Percentiles rank a stretch among this genome's conserved stretches.
phyloP scores from a whole-genome alignment of 148 eudicot species.

The Vaccinium vitisidaea region DNA sequence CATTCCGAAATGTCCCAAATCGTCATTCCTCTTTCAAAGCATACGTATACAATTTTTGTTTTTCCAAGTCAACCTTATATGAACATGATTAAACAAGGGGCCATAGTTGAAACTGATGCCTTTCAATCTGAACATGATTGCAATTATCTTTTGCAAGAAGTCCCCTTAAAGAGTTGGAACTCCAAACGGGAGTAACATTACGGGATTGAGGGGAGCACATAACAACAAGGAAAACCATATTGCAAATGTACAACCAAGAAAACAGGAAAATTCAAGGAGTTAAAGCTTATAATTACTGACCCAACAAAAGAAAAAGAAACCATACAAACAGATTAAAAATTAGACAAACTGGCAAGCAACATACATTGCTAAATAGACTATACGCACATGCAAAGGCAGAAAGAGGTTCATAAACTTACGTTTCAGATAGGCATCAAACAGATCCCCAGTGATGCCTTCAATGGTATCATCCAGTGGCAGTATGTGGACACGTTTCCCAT shows the following conservation, averaged over 20 bases:
- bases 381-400: not conserved
- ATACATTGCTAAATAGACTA: not conserved
- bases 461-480: conserved; percentile 38
- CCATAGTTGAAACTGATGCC: not conserved
- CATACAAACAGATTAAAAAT: not conserved
- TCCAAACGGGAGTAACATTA: not conserved
- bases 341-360: not conserved
- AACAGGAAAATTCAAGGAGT: not conserved
- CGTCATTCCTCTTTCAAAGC: not conserved
- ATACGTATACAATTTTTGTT: not conserved
- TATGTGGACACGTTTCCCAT: conserved; percentile 33
- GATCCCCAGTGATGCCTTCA: conserved; percentile 42
- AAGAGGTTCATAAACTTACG: conserved; percentile 21
- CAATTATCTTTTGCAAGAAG: not conserved
- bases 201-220: too few relatives aligned
- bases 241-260: not conserved
- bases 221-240: not conserved
- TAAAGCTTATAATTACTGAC: not conserved
- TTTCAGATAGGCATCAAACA: conserved; percentile 37
- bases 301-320: not conserved
- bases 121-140: not conserved
- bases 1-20: not conserved
- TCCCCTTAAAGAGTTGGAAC: not conserved
- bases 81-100: not conserved
- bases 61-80: not conserved